These are phyloP conservation scores for Yarrowia sp. DNA, from an alignment of 805 yeast genomes.

Conservation along the genomic window DNA sequence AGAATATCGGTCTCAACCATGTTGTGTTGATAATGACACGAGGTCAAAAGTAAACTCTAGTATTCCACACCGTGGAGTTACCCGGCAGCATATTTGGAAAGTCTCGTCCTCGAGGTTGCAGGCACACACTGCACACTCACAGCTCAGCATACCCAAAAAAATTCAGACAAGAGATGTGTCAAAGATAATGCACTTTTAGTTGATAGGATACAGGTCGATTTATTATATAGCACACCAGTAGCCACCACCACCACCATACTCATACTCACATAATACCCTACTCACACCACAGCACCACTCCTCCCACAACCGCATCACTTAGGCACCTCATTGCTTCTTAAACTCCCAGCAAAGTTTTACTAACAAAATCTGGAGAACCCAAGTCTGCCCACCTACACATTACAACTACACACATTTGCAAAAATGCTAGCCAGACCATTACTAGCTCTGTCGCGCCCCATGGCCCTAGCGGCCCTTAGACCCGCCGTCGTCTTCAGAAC, in stretches of 20 bases:
- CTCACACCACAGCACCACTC: too few species aligned
- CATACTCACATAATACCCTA: too few species aligned
- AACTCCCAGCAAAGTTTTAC: conserved; percentile 24
- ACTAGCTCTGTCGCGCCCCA: conserved; percentile 10
- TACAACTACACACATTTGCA: neutral
- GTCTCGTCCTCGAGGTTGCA: neutral
- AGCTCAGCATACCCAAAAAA: too few species aligned
- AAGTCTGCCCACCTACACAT: neutral
- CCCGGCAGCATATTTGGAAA: conserved; percentile 16
- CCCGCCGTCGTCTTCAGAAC: neutral
- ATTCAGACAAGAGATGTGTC: too few species aligned
- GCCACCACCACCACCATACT: too few species aligned
- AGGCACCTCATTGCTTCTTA: conserved; percentile 8
- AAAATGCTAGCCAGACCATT: conserved; percentile 10
- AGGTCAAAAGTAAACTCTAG: conserved; percentile 22
- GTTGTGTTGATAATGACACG: conserved; percentile 26
- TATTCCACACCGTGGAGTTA: neutral
- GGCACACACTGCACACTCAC: too few species aligned
- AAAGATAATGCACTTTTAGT: too few species aligned
- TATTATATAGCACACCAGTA: too few species aligned
- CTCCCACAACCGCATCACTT: too few species aligned
- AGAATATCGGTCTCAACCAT: conserved; percentile 34
- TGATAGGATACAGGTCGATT: too few species aligned
- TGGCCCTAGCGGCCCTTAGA: neutral
- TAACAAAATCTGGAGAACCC: conserved; percentile 9